These are phyloP conservation scores for Ceratocystiopsis sp. DNA, from an alignment of 2,329 filamentous ascomycete species.

Conservation along the genomic window DNA sequence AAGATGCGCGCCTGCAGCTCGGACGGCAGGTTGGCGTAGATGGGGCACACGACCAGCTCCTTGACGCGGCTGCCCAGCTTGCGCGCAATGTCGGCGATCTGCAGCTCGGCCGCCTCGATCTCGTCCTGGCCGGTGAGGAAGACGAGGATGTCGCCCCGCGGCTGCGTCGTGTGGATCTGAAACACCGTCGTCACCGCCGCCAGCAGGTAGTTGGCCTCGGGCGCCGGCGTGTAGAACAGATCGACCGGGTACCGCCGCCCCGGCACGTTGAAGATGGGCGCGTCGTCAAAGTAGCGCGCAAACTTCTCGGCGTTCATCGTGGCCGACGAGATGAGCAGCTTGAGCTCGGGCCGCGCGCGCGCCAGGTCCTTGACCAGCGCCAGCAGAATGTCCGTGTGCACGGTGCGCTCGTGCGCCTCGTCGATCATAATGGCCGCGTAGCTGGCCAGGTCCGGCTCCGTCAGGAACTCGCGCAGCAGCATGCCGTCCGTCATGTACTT, in stretches of 20 bases:
- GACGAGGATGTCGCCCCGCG: constrained; percentile 75
- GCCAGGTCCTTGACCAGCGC: constrained; percentile 81
- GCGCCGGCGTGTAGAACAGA: constrained; percentile 76
- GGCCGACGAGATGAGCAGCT: constrained; percentile 80
- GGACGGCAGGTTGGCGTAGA: constrained; percentile 84
- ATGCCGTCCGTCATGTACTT: constrained; percentile 98
- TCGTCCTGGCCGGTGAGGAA: constrained; percentile 95
- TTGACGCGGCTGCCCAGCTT: constrained; percentile 74
- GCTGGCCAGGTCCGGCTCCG: constrained; percentile 63
- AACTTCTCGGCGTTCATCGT: constrained; percentile 93
- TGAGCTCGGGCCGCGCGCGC: constrained; percentile 66
- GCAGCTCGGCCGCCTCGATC: constrained; percentile 74
- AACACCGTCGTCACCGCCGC: constrained; percentile 88
- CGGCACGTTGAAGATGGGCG: constrained; percentile 87
- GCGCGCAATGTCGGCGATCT: constrained; percentile 67
- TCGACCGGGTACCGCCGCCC: constrained; percentile 80
- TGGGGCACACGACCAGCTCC: constrained; percentile 79
- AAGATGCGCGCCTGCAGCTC: constrained; percentile 90
- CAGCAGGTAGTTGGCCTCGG: constrained; percentile 84
- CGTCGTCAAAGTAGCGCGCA: constrained; percentile 76
- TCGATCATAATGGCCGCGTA: constrained; percentile 93
- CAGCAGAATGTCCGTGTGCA: constrained; percentile 80
- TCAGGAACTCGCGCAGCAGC: constrained; percentile 77
- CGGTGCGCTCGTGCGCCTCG: constrained; percentile 86
- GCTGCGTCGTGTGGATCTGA: constrained; percentile 81